Conservation (phyloP, 139 green algal species). For the Tetradesmus obliquus region DNA sequence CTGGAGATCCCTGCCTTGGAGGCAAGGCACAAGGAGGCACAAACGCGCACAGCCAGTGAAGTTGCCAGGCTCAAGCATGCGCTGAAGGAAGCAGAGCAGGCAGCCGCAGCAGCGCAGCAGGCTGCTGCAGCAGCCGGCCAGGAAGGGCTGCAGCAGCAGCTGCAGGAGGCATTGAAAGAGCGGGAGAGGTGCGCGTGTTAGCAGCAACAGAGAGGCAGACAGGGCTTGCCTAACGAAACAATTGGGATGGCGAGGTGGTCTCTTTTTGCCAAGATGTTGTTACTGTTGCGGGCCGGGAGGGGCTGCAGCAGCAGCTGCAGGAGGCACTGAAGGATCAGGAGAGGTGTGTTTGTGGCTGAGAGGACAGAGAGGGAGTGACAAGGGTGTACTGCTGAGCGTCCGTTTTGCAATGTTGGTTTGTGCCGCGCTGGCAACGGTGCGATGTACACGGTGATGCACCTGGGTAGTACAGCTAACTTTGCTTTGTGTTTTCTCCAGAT, state of each 20-base stretch:
- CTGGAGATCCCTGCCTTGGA: constrained; percentile 17
- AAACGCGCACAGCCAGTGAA: background rate
- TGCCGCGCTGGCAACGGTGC: background rate
- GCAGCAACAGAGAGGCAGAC: background rate
- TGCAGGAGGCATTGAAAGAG: constrained; percentile 14
- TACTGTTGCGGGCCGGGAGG: background rate
- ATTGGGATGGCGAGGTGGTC: background rate
- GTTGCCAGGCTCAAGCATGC: constrained; percentile 26
- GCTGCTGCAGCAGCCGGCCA: background rate
- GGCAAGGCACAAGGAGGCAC: constrained; percentile 13
- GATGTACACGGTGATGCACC: too few species aligned
- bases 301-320: constrained; percentile 26
- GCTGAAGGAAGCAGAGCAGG: constrained; percentile 42
- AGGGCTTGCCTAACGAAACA: background rate
- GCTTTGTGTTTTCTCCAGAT: too few species aligned
- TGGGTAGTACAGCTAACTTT: too few species aligned
- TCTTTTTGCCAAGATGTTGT: background rate
- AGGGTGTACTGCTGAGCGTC: too few species aligned
- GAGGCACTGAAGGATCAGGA: background rate
- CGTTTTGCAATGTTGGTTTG: background rate
- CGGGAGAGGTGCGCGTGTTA: constrained; percentile 5
- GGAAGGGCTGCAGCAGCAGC: constrained; percentile 4
- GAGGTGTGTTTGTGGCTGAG: background rate
- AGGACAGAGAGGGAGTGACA: background rate
- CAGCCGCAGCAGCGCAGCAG: background rate